These are phyloP conservation scores for Colletotrichum spaethianum DNA, from an alignment of 2,329 filamentous ascomycete genomes.

Conservation along the genomic window DNA sequence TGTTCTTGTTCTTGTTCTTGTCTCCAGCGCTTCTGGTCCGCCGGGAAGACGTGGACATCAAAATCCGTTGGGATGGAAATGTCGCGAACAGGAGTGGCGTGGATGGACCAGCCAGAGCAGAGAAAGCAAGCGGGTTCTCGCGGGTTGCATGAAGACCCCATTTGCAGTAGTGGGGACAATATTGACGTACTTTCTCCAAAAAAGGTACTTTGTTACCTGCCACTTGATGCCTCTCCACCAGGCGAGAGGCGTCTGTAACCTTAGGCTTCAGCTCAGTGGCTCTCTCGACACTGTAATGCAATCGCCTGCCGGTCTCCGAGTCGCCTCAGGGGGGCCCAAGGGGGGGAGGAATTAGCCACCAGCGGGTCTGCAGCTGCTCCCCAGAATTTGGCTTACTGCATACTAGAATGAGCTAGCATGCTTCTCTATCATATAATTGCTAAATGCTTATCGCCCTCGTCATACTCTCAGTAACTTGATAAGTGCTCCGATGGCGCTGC, in stretches of 20 bases:
- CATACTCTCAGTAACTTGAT: not conserved
- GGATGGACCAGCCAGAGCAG: not conserved
- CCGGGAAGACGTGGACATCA: conserved; percentile 15
- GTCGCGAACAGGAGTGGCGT: conserved; percentile 29
- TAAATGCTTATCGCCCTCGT: conserved; percentile 4
- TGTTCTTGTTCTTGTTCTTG: not conserved
- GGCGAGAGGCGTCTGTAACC: not conserved
- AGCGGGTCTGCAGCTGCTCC: not conserved
- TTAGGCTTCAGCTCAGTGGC: not conserved
- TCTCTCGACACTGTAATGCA: not conserved
- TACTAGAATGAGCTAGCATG: not conserved
- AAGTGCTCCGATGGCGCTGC: not conserved
- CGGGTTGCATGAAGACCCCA: conserved; percentile 39
- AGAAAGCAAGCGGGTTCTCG: conserved; percentile 22
- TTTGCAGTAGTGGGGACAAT: conserved; percentile 29
- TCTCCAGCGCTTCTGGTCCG: conserved; percentile 17
- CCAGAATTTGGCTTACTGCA: not conserved
- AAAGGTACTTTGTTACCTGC: not conserved
- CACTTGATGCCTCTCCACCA: not conserved
- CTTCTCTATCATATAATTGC: not conserved
- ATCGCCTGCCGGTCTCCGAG: conserved; percentile 4
- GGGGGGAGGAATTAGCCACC: not conserved
- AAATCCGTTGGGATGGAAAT: conserved; percentile 20
- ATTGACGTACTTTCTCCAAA: conserved; percentile 23
- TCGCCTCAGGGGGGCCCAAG: not conserved